phyloP scores from a whole-genome alignment of 2,329 filamentous ascomycete genomes.

The Orbilia javanica region DNA sequence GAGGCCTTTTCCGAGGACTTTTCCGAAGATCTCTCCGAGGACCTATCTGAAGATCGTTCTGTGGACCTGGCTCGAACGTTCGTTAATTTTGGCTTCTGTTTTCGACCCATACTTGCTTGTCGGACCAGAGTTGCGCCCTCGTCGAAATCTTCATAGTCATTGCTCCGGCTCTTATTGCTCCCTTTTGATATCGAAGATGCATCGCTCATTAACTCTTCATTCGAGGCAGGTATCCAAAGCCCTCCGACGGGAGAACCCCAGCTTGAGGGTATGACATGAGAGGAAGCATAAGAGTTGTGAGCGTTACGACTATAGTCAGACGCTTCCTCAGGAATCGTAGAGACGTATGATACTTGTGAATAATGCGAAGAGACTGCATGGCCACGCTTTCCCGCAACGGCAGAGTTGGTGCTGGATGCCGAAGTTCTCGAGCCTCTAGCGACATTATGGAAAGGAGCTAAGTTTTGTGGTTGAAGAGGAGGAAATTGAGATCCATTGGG shows the following conservation, averaged over 20 bases:
- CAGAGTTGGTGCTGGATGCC: constrained; percentile 64
- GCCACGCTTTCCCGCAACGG: constrained; percentile 64
- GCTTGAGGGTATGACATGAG: constrained; percentile 77
- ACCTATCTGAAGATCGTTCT: constrained; percentile 21
- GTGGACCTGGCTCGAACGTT: constrained; percentile 63
- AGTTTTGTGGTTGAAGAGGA: constrained; percentile 60
- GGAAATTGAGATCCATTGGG: constrained; percentile 58
- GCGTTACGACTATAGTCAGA: constrained; percentile 67
- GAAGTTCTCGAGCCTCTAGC: constrained; percentile 61
- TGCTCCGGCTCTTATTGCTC: constrained; percentile 59
- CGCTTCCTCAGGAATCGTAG: constrained; percentile 81
- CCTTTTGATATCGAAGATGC: constrained; percentile 63
- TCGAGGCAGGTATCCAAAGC: constrained; percentile 68
- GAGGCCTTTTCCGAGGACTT: constrained; percentile 57
- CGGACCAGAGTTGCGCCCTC: constrained; percentile 68
- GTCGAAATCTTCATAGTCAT: constrained; percentile 65
- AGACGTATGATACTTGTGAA: constrained; percentile 73
- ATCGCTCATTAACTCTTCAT: constrained; percentile 62
- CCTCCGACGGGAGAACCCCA: constrained; percentile 70
- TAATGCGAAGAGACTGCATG: constrained; percentile 67
- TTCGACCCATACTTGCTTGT: constrained; percentile 74
- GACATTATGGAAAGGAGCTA: constrained; percentile 59
- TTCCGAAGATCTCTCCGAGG: constrained; percentile 57
- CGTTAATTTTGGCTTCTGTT: constrained; percentile 72
- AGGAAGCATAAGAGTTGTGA: constrained; percentile 77